phyloP scores from a whole-genome alignment of 192 early-diverging fungal genomes.

The Cladochytrium replicatum region DNA sequence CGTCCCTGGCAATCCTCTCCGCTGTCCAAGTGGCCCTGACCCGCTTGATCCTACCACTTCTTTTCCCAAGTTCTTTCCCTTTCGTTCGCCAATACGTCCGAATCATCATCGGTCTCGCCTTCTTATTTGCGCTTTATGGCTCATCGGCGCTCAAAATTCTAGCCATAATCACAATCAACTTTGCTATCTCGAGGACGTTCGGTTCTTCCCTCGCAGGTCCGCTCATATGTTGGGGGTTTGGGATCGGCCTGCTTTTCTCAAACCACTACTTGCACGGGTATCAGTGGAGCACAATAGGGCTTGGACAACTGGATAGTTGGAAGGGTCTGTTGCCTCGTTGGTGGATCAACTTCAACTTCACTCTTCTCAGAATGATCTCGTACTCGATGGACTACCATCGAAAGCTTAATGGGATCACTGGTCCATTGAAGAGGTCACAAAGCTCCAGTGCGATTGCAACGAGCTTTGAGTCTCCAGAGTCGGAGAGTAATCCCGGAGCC shows the following conservation, averaged over 20 bases:
- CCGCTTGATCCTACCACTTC: constrained; percentile 20
- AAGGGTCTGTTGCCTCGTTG: constrained; percentile 69
- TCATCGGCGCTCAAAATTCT: constrained; percentile 69
- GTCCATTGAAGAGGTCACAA: not conserved
- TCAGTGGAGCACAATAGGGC: constrained; percentile 40
- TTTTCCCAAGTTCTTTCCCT: constrained; percentile 35
- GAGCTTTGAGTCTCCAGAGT: no score
- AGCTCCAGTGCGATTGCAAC: not conserved
- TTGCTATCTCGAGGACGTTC: constrained; percentile 42
- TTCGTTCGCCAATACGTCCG: no score
- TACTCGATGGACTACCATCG: constrained; percentile 93
- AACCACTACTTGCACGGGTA: constrained; percentile 74
- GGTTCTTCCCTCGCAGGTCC: constrained; percentile 49
- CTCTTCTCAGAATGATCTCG: constrained; percentile 80
- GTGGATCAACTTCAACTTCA: constrained; percentile 85
- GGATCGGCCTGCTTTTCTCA: constrained; percentile 64
- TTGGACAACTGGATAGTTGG: constrained; percentile 42
- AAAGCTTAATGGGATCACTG: no score
- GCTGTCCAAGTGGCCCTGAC: constrained; percentile 25
- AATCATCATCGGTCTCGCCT: constrained; percentile 47
- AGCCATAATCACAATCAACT: constrained; percentile 54
- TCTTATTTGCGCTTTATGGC: constrained; percentile 60
- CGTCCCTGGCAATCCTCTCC: constrained; percentile 34
- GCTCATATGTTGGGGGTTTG: constrained; percentile 69
- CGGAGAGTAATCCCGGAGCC: no score